These are phyloP conservation scores for Saksenaea vasiformis DNA, from an alignment of 371 early-diverging fungal genomes.

Conservation along the genomic window DNA sequence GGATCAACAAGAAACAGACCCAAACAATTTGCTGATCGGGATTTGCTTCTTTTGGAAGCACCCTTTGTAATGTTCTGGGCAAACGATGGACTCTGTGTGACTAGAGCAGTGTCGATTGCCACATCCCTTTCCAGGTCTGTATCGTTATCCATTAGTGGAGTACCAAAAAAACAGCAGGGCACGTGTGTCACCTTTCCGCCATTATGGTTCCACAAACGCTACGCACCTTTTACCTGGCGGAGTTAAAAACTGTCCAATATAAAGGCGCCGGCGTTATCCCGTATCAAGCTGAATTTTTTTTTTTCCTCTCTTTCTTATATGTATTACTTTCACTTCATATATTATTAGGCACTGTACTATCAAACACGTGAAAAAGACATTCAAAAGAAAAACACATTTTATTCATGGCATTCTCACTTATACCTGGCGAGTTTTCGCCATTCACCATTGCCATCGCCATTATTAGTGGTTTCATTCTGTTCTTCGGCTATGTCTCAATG, in stretches of 20 bases:
- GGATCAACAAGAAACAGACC: background rate
- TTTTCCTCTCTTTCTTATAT: background rate
- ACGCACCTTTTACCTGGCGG: background rate
- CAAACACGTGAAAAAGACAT: background rate
- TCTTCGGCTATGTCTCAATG: slow-evolving; percentile 90
- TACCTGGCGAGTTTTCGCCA: slow-evolving; percentile 52
- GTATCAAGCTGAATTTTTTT: background rate
- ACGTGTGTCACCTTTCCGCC: background rate
- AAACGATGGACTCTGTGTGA: background rate
- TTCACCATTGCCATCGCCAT: slow-evolving; percentile 58
- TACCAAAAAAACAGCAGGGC: background rate
- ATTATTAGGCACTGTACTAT: background rate
- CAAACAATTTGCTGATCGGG: background rate
- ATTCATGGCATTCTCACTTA: slow-evolving; percentile 24
- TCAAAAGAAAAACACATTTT: background rate
- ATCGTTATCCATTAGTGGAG: background rate
- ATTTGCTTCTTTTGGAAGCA: background rate
- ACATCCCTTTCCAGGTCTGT: background rate
- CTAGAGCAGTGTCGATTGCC: background rate
- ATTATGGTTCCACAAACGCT: background rate
- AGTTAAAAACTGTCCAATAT: background rate
- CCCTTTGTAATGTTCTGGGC: no score
- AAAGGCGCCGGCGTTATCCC: background rate
- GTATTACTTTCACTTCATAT: background rate
- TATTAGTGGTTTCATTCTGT: slow-evolving; percentile 82